Evolutionary conservation across 129 eudicot species (phyloP), one percentile per base, ranked within the genome.

Genomic region (Calendula officinalis): DNA sequence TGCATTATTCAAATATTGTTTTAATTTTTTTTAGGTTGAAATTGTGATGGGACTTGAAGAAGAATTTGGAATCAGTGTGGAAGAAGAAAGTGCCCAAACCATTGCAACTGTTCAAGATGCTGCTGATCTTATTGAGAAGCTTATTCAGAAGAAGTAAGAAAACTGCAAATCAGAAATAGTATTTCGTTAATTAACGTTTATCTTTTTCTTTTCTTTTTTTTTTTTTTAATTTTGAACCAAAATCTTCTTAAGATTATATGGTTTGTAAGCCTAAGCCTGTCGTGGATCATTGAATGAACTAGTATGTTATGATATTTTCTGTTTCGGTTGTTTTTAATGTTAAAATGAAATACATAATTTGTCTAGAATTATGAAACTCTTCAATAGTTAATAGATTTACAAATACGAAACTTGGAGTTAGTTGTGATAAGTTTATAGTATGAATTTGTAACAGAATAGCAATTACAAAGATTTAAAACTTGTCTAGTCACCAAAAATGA

Each of bases 11-110:
- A 22, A 22, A 0, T 22, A 22, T 22, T 22, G 1, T 22, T 22
- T 22, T 0, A 22, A 3, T 5, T 50, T 50, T 16, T 39, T 8
- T 48, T 35, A 91, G 97, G 97, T 91, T 42, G 97, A 91, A 85
- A 87, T 91, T 76, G 95, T 91, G 71, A 91, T 87, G 97, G 91
- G 87, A 43, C 89, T 91, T 6, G 97, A 87, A 81, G 95, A 91
- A 71, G 95, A 84, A 66, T 91, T 91, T 27, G 90, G 84, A 17
- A 81, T 91, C 75, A 63, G 73, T 35, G 90, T 91, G 63, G 98
- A 91, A 71, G 98, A 91, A 72, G 98, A 91, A 34, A 87, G 78
- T 43, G 98, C 94, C 9, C 98, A 91, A 81, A 81, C 74, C 70
- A 91, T 91, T 59, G 48, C 83, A 6, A 87, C 90, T 10, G 95